Percentiles rank a stretch among this genome's conserved stretches.
Evolutionary conservation across 352 stramenopile species (phyloP).

Genomic region (Pythium angustatum): DNA sequence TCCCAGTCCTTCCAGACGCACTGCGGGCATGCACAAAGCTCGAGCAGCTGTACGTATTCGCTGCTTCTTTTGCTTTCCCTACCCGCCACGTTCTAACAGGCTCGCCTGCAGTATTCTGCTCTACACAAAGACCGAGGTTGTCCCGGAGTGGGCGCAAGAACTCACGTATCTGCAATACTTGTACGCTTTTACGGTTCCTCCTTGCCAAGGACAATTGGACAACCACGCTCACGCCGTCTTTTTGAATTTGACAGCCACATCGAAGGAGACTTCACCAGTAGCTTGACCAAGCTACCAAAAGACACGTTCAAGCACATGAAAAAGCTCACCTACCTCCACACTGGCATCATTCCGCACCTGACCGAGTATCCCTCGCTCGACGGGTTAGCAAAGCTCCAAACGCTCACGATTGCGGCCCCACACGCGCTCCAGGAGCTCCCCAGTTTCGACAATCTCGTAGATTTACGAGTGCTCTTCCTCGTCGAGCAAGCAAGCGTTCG

Average conservation of each 20-base stretch:
- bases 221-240: not conserved
- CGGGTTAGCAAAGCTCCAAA: constrained; percentile 35
- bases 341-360: constrained; percentile 30
- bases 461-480: constrained; percentile 12
- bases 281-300: constrained; percentile 4
- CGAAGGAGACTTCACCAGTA: constrained; percentile 23
- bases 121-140: constrained; percentile 24
- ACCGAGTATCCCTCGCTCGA: constrained; percentile 38
- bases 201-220: not conserved
- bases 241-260: constrained; percentile 23
- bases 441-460: constrained; percentile 2
- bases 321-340: constrained; percentile 41
- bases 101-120: constrained; percentile 28
- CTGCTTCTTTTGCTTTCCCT: not conserved
- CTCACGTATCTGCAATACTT: constrained; percentile 26
- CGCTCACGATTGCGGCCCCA: constrained; percentile 27
- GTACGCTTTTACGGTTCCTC: constrained; percentile 18
- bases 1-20: constrained; percentile 37
- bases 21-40: constrained; percentile 39
- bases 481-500: constrained; percentile 4
- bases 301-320: constrained; percentile 44
- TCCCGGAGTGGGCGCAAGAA: constrained; percentile 28
- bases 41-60: constrained; percentile 26
- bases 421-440: constrained; percentile 1
- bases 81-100: no score